Base-by-base conservation (phyloP, 2,329 filamentous ascomycete species). In the Didymella segeticola region DNA sequence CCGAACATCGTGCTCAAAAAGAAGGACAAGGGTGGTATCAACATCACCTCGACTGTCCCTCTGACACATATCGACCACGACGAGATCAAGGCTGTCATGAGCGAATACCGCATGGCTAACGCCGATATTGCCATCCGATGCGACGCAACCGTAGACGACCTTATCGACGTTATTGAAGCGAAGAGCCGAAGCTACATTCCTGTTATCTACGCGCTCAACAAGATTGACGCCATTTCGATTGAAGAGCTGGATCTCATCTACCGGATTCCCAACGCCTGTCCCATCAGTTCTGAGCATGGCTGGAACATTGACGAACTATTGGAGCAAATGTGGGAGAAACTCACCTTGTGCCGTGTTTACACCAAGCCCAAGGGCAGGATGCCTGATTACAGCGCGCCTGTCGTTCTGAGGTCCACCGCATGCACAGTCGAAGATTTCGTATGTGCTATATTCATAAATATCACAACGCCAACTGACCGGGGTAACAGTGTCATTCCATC, bases 1-100 rank as follows among this genome's bases (percentile, higher is more conserved):
- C 95, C 95, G 33, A 99, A 99, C 75, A 99, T 99, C 70, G 90
- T 95, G n/a, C 96, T 97, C 82, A 96, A 89, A 79, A 99, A 99
- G 83, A 99, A 99, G 82, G 95, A 99, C 78, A 98, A 98, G 80
- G 95, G 95, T 65, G 95, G 95, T 29, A 86, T 99, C 71, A 93
- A 90, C 71, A 95, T 99, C 71, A 96, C 93, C n/a, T 95, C 86
- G 77, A 99, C 95, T 2, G 89, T 95, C 37, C 91, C 93, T 5
- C 81, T 99, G 64, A 89, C 89, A 20, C 91, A 99, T 77, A 96
- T 99, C 70, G 90, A 95, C 74, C 84, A 92, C 64, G 95, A 96
- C 71, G 95, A 99, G 80, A 96, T 99, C 82, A 96, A 91, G 80
- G 95, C 95, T 47, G 95, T 99, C 65, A 93, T 99, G 91, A 87